A percentile compares a stretch with the other conserved stretches of the same genome.
Conservation (phyloP, 805 yeast species). For the Starmerella etchellsii region DNA sequence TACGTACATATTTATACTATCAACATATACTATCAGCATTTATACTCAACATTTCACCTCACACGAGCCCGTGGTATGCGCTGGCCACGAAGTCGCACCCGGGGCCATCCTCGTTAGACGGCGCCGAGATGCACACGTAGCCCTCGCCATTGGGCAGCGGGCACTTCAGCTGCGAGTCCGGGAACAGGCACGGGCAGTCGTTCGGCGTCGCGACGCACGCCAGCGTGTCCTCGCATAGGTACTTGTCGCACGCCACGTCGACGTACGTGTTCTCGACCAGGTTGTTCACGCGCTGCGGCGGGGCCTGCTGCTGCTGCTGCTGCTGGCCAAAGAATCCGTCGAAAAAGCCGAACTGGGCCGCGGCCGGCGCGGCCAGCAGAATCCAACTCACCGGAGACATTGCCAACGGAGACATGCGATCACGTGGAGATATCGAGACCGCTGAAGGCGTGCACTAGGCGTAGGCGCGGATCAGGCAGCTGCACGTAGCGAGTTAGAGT, state of each 20-base stretch:
- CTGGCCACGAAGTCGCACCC: slow-evolving; percentile 79
- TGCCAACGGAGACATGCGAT: too few relatives aligned
- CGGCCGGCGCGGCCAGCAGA: too few relatives aligned
- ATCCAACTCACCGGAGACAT: too few relatives aligned
- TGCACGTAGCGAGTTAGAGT: too few relatives aligned
- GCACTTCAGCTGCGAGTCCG: slow-evolving; percentile 75
- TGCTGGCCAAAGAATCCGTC: slow-evolving; percentile 28
- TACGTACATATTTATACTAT: neutral
- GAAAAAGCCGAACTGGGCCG: slow-evolving; percentile 34
- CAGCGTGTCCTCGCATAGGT: slow-evolving; percentile 72
- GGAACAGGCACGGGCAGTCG: slow-evolving; percentile 86
- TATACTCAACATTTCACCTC: neutral
- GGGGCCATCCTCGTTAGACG: slow-evolving; percentile 39
- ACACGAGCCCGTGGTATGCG: slow-evolving; percentile 42
- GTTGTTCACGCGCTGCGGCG: slow-evolving; percentile 6
- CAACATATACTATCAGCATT: neutral
- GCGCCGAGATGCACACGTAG: slow-evolving; percentile 73
- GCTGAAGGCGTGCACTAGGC: too few relatives aligned
- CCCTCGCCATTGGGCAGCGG: slow-evolving; percentile 50
- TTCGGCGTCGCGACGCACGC: slow-evolving; percentile 55
- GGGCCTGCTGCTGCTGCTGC: slow-evolving; percentile 27
- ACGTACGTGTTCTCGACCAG: slow-evolving; percentile 17
- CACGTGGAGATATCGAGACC: too few relatives aligned
- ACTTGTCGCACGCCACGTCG: slow-evolving; percentile 42
- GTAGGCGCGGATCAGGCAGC: too few relatives aligned